Evolutionary conservation across 495 filamentous ascomycete genomes (phyloP), one percentile per base, ranked within the genome.

Genomic region (Aspergillus campestris): DNA sequence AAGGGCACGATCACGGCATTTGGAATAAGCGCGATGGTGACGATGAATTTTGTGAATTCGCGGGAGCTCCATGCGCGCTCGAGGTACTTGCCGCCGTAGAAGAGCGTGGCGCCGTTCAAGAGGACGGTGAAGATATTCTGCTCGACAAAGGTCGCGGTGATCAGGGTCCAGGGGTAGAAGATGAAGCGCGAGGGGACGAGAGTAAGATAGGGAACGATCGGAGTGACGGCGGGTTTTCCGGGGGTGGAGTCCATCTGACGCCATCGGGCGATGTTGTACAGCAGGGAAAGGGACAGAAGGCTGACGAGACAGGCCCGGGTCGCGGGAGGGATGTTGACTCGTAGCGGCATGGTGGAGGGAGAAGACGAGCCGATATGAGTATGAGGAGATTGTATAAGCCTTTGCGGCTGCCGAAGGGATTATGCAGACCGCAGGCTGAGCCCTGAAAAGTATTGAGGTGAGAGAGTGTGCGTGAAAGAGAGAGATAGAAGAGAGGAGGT

Each of bases 51-150:
- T 53, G 76, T 86, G 59, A 96, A 89, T 62, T 97, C 92, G 34
- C 74, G 76, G n/a, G 86, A 88, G 28, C 88, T 84, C 92, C 92
- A 98, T 38, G 94, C 92, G 52, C 92, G 79, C 69, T 98, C 92
- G 24, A 98, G 78, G 59, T 98, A 98, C 51, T 88, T 82, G 7
- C 94, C 92, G 14, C 89, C 94, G 72, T 95, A 88, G 66, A 94
- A 91, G 33, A 97, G 65, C 12, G 91, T 92, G 27, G 81, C 69
- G 8, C 77, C 82, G 46, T 90, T 88, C 41, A 96, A 77, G 10
- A 80, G 65, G 4, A 96, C 73, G 27, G 88, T 92, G 59, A 95
- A 84, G 59, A 95, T 74, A 58, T 97, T 97, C 62, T 87, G 86
- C 65, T 98, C 92, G 38, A 94, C 87, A 36, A 96, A 77, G 0